These are phyloP conservation scores for Closterium sp. DNA, from an alignment of 139 green algal species.

Conservation along the genomic window DNA sequence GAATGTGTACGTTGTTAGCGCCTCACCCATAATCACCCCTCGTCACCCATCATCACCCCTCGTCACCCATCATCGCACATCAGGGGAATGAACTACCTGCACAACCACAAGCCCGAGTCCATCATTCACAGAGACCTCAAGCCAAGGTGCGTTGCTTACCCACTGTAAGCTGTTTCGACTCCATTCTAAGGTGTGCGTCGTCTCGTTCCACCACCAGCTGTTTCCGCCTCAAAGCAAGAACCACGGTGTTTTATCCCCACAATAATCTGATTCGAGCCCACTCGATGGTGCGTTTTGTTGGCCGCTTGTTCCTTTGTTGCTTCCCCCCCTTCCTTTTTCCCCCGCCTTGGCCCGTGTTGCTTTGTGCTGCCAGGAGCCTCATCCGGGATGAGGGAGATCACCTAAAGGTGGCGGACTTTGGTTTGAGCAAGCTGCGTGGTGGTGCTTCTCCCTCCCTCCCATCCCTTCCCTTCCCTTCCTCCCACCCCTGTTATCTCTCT, in stretches of 20 bases:
- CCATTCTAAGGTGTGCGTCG: neutral
- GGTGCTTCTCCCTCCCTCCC: too few relatives aligned
- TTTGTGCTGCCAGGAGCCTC: conserved; percentile 39
- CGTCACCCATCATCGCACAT: too few relatives aligned
- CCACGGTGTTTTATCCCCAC: too few relatives aligned
- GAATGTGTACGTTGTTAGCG: too few relatives aligned
- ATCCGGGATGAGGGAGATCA: conserved; percentile 32
- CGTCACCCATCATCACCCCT: too few relatives aligned
- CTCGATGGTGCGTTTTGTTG: neutral
- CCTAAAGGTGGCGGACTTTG: conserved; percentile 61
- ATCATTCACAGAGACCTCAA: conserved; percentile 60
- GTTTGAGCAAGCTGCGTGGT: too few relatives aligned
- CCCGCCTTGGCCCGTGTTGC: neutral
- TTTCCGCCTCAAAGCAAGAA: too few relatives aligned
- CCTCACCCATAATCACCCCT: too few relatives aligned
- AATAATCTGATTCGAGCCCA: too few relatives aligned
- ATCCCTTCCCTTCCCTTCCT: too few relatives aligned
- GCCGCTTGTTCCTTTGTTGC: neutral
- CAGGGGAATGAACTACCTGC: conserved; percentile 59
- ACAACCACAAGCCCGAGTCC: conserved; percentile 45
- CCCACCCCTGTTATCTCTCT: too few relatives aligned
- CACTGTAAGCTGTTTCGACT: neutral
- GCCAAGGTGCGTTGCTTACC: conserved; percentile 21
- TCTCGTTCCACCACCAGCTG: too few relatives aligned
- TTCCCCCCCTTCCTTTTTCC: neutral